Conservation (phyloP, 2,329 filamentous ascomycete genomes). For the Thelonectria discophora region DNA sequence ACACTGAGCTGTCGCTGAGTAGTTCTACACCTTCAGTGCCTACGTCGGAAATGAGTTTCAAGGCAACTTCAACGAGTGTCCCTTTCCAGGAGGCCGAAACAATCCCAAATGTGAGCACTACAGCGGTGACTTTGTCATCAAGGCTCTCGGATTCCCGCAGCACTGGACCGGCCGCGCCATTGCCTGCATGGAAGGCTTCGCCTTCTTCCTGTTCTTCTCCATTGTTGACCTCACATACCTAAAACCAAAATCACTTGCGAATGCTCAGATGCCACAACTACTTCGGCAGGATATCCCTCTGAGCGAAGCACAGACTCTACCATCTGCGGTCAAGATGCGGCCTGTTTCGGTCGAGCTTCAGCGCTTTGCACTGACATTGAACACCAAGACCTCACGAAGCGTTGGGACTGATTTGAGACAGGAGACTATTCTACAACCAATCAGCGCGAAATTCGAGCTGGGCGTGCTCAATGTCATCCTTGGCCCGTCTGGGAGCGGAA, state of each 20-base stretch:
- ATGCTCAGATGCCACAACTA: slow-evolving; percentile 63
- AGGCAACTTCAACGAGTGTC: slow-evolving; percentile 77
- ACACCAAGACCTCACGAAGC: not conserved
- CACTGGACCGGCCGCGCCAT: slow-evolving; percentile 75
- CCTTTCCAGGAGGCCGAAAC: slow-evolving; percentile 65
- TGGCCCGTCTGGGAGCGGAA: slow-evolving; percentile 79
- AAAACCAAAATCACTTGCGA: slow-evolving; percentile 71
- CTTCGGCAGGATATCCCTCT: slow-evolving; percentile 64
- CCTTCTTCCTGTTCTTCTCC: slow-evolving; percentile 68
- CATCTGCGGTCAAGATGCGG: slow-evolving; percentile 59
- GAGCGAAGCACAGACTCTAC: slow-evolving; percentile 72
- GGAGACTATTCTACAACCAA: slow-evolving; percentile 69
- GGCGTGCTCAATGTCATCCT: slow-evolving; percentile 78
- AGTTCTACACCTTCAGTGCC: slow-evolving; percentile 77
- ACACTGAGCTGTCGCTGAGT: slow-evolving; percentile 43
- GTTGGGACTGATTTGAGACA: not conserved
- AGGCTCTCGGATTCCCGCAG: slow-evolving; percentile 71
- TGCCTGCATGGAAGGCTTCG: slow-evolving; percentile 67
- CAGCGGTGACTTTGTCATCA: slow-evolving; percentile 74
- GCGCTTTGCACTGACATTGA: not conserved
- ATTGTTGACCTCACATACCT: slow-evolving; percentile 69
- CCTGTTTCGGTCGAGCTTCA: slow-evolving; percentile 57
- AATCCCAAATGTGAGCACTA: slow-evolving; percentile 75
- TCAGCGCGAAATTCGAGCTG: slow-evolving; percentile 71
- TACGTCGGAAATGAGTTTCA: slow-evolving; percentile 78